Conservation (phyloP, 176 grass and related monocot genomes). For the Ensete ventricosum region DNA sequence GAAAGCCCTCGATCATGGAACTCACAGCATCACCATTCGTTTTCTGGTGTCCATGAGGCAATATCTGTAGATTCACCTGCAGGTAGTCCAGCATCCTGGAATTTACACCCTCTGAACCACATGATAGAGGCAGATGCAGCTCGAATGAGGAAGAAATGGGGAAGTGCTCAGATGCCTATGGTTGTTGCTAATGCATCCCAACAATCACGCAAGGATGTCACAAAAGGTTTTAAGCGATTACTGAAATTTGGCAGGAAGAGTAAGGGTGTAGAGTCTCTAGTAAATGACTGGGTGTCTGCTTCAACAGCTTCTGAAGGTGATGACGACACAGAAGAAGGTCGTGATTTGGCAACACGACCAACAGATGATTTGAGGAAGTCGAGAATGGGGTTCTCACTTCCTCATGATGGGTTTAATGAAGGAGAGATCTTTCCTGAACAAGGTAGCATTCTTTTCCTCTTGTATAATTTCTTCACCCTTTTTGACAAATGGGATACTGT, state of each 20-base stretch:
- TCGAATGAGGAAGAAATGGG: slow-evolving; percentile 91
- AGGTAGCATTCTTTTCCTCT: slow-evolving; percentile 38
- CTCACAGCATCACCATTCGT: slow-evolving; percentile 36
- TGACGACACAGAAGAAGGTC: slow-evolving; percentile 72
- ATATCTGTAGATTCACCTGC: slow-evolving; percentile 65
- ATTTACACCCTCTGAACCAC: slow-evolving; percentile 60
- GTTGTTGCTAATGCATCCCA: slow-evolving; percentile 56
- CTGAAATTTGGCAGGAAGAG: slow-evolving; percentile 98
- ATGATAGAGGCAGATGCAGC: slow-evolving; percentile 67
- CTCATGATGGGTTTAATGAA: slow-evolving; percentile 49
- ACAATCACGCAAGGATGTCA: slow-evolving; percentile 69
- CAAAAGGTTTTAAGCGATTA: slow-evolving; percentile 91
- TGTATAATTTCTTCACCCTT: background rate
- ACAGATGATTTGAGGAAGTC: slow-evolving; percentile 80
- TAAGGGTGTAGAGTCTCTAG: slow-evolving; percentile 45
- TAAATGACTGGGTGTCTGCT: slow-evolving; percentile 92
- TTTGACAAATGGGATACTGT: background rate
- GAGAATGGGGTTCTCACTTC: slow-evolving; percentile 59
- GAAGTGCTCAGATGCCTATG: slow-evolving; percentile 70
- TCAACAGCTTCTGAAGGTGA: slow-evolving; percentile 96
- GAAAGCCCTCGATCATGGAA: slow-evolving; percentile 51
- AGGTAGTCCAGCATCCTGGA: slow-evolving; percentile 75
- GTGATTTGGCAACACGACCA: slow-evolving; percentile 46
- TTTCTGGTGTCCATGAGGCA: slow-evolving; percentile 55
- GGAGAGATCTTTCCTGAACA: slow-evolving; percentile 64